Conservation (phyloP, 305 asterid species). For the Withania somnifera region DNA sequence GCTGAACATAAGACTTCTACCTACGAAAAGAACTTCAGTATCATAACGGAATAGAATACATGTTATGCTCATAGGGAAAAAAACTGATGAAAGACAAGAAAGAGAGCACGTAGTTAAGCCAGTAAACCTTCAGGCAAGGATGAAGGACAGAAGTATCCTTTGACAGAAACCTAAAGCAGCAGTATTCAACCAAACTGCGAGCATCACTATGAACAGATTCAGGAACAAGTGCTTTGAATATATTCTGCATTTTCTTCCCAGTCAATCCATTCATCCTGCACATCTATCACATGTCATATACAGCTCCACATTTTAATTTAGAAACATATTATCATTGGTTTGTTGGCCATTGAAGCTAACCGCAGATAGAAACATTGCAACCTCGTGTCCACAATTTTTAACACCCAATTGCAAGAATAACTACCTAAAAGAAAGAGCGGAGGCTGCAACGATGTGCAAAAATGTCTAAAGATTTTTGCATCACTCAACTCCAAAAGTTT, state of each 20-base stretch:
- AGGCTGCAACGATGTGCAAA: background rate
- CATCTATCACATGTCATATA: conserved; percentile 4
- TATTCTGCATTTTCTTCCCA: conserved; percentile 84
- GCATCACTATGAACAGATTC: conserved; percentile 58
- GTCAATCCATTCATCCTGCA: conserved; percentile 98
- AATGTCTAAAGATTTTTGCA: background rate
- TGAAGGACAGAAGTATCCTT: conserved; percentile 66
- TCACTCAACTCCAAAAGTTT: background rate
- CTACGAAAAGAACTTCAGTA: background rate
- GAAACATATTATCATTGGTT: background rate
- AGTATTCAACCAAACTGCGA: conserved; percentile 84
- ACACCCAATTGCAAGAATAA: background rate
- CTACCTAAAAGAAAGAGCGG: background rate
- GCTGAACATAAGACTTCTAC: background rate
- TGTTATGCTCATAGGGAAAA: background rate
- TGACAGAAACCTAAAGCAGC: conserved; percentile 89
- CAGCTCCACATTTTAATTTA: background rate
- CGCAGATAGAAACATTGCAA: background rate
- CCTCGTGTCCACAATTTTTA: background rate
- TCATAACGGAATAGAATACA: background rate
- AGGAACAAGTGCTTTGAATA: conserved; percentile 72
- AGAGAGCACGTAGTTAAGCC: background rate
- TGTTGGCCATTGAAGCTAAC: background rate
- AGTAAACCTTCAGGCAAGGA: conserved; percentile 81
- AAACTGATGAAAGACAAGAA: conserved; percentile 1